These are phyloP conservation scores for Metschnikowia anglica DNA, from an alignment of 805 yeast genomes.

Conservation along the genomic window DNA sequence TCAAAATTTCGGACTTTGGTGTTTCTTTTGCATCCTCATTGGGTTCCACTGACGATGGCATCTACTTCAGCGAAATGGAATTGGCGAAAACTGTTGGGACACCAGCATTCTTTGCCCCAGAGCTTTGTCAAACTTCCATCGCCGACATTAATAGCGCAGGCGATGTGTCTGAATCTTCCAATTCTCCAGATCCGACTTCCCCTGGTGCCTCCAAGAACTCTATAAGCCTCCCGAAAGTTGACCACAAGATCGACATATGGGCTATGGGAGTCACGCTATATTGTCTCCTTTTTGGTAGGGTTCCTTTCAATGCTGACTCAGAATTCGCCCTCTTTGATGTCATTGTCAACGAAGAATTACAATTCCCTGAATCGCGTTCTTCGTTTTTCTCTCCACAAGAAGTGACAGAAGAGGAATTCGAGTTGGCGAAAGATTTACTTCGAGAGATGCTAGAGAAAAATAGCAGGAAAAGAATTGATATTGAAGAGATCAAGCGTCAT, in stretches of 20 bases:
- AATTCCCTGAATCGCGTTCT: conserved; percentile 49
- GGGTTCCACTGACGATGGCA: conserved; percentile 45
- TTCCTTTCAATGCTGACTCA: conserved; percentile 86
- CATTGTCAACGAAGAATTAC: conserved; percentile 61
- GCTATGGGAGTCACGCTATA: conserved; percentile 90
- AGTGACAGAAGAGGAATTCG: conserved; percentile 44
- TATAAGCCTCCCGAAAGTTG: conserved; percentile 49
- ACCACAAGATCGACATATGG: conserved; percentile 93
- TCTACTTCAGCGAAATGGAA: conserved; percentile 58
- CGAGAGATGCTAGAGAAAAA: conserved; percentile 63
- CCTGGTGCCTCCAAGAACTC: background rate
- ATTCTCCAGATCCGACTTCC: background rate
- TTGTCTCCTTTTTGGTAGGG: conserved; percentile 80
- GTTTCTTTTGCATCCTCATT: conserved; percentile 71
- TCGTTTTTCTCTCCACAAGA: conserved; percentile 39
- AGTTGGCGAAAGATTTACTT: conserved; percentile 59
- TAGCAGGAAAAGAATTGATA: conserved; percentile 65
- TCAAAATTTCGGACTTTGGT: conserved; percentile 96
- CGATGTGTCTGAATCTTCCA: conserved; percentile 1
- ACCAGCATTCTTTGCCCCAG: conserved; percentile 90
- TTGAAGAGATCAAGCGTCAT: conserved; percentile 71
- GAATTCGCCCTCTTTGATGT: conserved; percentile 84
- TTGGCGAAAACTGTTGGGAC: conserved; percentile 96
- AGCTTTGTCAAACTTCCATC: conserved; percentile 65
- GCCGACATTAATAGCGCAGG: conserved; percentile 2